Base-by-base conservation (phyloP, 1,284 basidiomycete species). In the Amylostereum areolatum region DNA sequence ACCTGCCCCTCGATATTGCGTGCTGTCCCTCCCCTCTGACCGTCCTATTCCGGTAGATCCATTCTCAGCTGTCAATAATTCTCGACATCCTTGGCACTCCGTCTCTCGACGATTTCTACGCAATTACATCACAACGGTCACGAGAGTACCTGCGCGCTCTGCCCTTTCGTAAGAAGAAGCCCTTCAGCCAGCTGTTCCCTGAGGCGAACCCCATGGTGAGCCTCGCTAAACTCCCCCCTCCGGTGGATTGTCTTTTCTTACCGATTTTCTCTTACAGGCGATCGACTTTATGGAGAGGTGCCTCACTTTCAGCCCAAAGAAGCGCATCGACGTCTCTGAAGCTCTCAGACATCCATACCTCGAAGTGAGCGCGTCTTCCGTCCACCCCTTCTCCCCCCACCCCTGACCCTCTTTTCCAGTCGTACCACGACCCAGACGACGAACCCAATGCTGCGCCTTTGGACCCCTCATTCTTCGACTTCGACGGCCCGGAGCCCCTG, bases 261-360 rank as follows among this genome's bases (percentile, higher is more conserved):
- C 45, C 41, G 35, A 6, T 9, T 5, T 43, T 7, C 28, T 36
- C 9, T n/a, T 36, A 25, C 52, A 67, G 75, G 94, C 93, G 1
- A 77, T 96, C 40, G 94, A 98, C 66, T 75, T 99, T 49, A 77
- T 97, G 75, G 91, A 92, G 63, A 83, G 85, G 58, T 92, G 87
- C 56, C 70, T 93, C 46, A 92, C 91, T n/a, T 93, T 98, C 67
- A 95, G 90, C 56, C 97, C 96, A 1, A 87, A 85, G 60, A 80
- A 88, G 62, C 80, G 96, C 31, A 95, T 98, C 59, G 86, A 89
- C 49, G 95, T 93, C 32, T 85, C 88, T 46, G 89, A 96, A 53
- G 94, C 95, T 1, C 74, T 98, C 48, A 78, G 81, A 56, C 97
- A 98, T 68, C 93, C 96, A 0, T 99, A 98, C 67, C 75, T 99